Percentiles rank a stretch among this genome's conserved stretches.
Conservation (phyloP, 768 basidiomycete genomes). For the Candolleomyces eurysporus region DNA sequence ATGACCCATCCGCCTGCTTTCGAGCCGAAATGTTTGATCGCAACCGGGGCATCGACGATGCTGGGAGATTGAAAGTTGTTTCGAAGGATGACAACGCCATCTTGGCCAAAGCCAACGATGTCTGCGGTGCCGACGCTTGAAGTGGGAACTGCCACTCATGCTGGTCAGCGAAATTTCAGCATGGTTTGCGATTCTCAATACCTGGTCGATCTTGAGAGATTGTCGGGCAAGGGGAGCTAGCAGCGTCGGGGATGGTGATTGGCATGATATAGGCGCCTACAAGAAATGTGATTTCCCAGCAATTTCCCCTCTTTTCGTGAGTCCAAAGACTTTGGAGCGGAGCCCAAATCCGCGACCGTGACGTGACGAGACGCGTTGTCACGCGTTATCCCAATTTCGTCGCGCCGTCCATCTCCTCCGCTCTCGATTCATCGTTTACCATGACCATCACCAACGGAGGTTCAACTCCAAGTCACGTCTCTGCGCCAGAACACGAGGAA, state of each 20-base stretch:
- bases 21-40: not conserved
- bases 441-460: not conserved
- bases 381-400: slow-evolving; percentile 2
- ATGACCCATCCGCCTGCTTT: not conserved
- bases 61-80: not conserved
- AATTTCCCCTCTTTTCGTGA: too few species aligned
- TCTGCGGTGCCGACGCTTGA: slow-evolving; percentile 1
- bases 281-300: too few species aligned
- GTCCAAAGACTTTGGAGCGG: not conserved
- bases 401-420: not conserved
- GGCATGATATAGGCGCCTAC: too few species aligned
- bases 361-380: slow-evolving; percentile 1
- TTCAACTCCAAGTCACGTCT: too few species aligned
- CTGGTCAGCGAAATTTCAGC: too few species aligned
- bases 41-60: not conserved
- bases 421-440: not conserved
- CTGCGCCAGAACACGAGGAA: slow-evolving; percentile 63
- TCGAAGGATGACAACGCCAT: slow-evolving; percentile 1
- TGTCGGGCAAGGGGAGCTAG: too few species aligned
- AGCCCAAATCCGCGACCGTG: not conserved
- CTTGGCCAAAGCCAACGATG: slow-evolving; percentile 6
- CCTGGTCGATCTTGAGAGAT: too few species aligned
- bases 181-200: too few species aligned
- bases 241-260: too few species aligned
- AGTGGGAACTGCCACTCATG: not conserved